phyloP scores from a whole-genome alignment of 2,329 filamentous ascomycete genomes.

The Hypoxylon sp. region DNA sequence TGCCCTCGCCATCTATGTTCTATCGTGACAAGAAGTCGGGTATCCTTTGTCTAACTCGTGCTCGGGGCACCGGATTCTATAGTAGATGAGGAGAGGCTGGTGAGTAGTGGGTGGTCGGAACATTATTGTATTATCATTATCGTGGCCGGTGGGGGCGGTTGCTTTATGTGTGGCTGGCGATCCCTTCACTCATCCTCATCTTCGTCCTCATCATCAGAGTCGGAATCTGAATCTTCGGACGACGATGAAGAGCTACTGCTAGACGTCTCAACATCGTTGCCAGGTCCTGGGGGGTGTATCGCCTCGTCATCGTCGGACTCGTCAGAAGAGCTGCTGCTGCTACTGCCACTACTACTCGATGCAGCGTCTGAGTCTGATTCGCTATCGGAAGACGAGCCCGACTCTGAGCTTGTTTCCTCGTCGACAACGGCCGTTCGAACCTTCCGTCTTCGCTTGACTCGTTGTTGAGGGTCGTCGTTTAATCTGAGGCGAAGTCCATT shows the following conservation, averaged over 20 bases:
- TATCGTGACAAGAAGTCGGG: conserved; percentile 26
- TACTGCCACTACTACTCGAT: conserved; percentile 39
- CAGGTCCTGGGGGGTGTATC: conserved; percentile 22
- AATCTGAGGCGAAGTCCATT: conserved; percentile 52
- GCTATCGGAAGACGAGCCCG: conserved; percentile 40
- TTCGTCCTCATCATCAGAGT: conserved; percentile 46
- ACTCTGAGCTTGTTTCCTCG: conserved; percentile 49
- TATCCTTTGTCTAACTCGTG: conserved; percentile 35
- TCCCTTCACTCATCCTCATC: conserved; percentile 46
- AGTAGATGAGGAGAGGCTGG: conserved; percentile 4
- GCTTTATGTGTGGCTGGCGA: neutral
- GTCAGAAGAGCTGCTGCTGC: conserved; percentile 42
- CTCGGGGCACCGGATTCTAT: conserved; percentile 6
- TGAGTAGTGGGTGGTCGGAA: too few relatives aligned
- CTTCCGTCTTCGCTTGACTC: conserved; percentile 61
- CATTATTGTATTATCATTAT: too few relatives aligned
- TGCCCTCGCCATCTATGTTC: conserved; percentile 12
- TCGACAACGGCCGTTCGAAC: conserved; percentile 56
- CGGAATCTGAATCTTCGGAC: conserved; percentile 46
- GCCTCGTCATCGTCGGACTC: conserved; percentile 44
- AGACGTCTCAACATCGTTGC: conserved; percentile 39
- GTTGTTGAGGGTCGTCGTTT: conserved; percentile 54
- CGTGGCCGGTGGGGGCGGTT: too few relatives aligned
- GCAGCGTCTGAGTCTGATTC: conserved; percentile 49
- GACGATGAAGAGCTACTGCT: conserved; percentile 54